Base-by-base conservation (phyloP, 805 yeast genomes). In the Schwanniomyces occidentalis region DNA sequence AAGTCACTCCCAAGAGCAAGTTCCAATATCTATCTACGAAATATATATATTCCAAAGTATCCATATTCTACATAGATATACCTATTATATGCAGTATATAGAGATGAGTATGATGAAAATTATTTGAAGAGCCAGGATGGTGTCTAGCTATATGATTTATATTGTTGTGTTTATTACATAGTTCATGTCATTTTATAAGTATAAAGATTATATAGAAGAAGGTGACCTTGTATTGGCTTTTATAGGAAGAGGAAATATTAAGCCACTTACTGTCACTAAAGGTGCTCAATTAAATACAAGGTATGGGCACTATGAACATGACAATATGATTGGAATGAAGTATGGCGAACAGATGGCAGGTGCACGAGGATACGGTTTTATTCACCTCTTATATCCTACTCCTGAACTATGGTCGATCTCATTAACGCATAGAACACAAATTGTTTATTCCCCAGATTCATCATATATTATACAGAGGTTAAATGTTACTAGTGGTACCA, bases 341-440 rank as follows among this genome's bases (percentile, higher is more conserved):
- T 91, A 76, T 60, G 99, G 99, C 1, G 71, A 87, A 0, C 99
- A 93, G 55, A 77, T 91, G 51, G 75, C 89, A 3, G 76, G 85
- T 13, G 71, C 78, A 5, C 78, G 76, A 41, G 95, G 90, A 0
- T 74, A 75, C 48, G 96, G 96, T 0, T 93, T 89, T 54, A 78
- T 93, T 31, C 95, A 91, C 54, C 67, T 93, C 9, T 61, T 93
- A 30, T 90, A 85, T 41, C 98, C 99, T 1, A 82, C 95, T 0
- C 90, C 99, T 0, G 99, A 93, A 60, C 65, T 93, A 15, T 93
- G 99, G 99, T 85, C 96, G 0, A 52, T 87, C n/a, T 86, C 97
- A 0, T 67, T 93, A 22, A 98, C 99, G 2, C 99, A 93, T 56
- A 73, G 99, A 60, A 93, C 99, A 0, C 99, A 93, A 65, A 93